Evolutionary conservation across 257 asterid species (phyloP).

Genomic region (Solanum arcanum): DNA sequence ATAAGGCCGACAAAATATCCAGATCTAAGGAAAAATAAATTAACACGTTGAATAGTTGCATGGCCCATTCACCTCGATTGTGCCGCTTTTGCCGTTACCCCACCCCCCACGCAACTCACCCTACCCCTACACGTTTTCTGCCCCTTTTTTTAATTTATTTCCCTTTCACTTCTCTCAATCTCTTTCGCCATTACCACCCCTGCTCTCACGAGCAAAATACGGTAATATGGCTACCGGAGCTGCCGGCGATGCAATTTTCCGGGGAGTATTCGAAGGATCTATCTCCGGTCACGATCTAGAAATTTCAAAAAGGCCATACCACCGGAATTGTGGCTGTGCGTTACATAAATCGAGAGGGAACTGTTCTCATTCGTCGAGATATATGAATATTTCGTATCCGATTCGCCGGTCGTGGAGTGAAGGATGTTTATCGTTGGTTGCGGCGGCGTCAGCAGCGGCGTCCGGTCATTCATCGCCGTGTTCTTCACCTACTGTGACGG

Average conservation of each 20-base stretch:
- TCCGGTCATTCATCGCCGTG: conserved; percentile 19
- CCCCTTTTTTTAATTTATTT: neutral
- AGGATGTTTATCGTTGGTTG: conserved; percentile 24
- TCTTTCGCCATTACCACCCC: neutral
- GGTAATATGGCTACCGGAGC: conserved; percentile 45
- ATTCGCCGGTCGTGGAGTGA: conserved; percentile 61
- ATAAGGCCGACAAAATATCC: neutral
- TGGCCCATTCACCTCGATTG: neutral
- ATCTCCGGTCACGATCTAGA: conserved; percentile 41
- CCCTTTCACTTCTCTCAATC: neutral
- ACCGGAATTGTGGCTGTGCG: conserved; percentile 59
- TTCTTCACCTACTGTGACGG: conserved; percentile 20
- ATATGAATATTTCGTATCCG: conserved; percentile 35
- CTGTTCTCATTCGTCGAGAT: conserved; percentile 29
- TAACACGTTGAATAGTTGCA: neutral
- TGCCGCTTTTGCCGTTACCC: neutral
- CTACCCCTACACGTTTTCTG: neutral
- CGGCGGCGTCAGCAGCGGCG: conserved; percentile 15
- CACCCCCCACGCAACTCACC: neutral
- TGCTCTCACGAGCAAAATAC: neutral
- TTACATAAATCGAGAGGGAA: conserved; percentile 37
- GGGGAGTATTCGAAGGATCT: conserved; percentile 44
- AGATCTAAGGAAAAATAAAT: neutral
- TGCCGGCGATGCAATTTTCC: conserved; percentile 48
- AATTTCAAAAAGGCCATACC: conserved; percentile 55